These are phyloP conservation scores for Xylariaceae sp. DNA, from an alignment of 2,329 filamentous ascomycete genomes.

Conservation along the genomic window DNA sequence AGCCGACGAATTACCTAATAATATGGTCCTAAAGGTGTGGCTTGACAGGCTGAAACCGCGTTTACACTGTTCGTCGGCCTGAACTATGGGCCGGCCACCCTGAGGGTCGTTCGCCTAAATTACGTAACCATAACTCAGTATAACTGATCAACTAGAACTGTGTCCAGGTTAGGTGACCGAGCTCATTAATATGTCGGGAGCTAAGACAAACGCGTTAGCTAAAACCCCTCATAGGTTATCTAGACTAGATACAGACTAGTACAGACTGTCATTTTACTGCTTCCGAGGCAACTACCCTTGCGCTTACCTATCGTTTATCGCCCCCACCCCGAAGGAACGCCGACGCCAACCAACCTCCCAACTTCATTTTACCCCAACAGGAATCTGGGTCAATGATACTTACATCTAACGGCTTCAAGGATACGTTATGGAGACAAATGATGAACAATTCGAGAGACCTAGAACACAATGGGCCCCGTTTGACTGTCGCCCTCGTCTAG, in stretches of 20 bases:
- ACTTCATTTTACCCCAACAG: too few relatives aligned
- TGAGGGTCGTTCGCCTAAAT: too few relatives aligned
- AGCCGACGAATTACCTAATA: not conserved
- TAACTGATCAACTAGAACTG: too few relatives aligned
- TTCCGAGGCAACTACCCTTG: not conserved
- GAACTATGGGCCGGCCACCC: too few relatives aligned
- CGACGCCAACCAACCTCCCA: too few relatives aligned
- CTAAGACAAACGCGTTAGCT: too few relatives aligned
- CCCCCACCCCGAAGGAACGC: not conserved
- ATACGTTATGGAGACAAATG: not conserved
- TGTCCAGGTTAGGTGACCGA: too few relatives aligned
- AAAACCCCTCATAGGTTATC: too few relatives aligned
- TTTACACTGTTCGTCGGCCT: too few relatives aligned
- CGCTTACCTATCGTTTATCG: not conserved
- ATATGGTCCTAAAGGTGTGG: conserved; percentile 10
- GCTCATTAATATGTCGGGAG: too few relatives aligned
- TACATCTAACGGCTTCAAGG: conserved; percentile 6
- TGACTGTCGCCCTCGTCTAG: not conserved
- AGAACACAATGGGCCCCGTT: conserved; percentile 1
- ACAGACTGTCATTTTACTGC: conserved; percentile 10
- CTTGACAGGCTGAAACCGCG: conserved; percentile 1
- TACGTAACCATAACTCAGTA: too few relatives aligned
- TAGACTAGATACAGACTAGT: too few relatives aligned
- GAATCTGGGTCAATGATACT: not conserved
- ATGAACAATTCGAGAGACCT: conserved; percentile 1